A percentile compares a stretch with the other conserved stretches of the same genome.
Conservation (phyloP, 208 protist species). For the Angomonas ambiguus region DNA sequence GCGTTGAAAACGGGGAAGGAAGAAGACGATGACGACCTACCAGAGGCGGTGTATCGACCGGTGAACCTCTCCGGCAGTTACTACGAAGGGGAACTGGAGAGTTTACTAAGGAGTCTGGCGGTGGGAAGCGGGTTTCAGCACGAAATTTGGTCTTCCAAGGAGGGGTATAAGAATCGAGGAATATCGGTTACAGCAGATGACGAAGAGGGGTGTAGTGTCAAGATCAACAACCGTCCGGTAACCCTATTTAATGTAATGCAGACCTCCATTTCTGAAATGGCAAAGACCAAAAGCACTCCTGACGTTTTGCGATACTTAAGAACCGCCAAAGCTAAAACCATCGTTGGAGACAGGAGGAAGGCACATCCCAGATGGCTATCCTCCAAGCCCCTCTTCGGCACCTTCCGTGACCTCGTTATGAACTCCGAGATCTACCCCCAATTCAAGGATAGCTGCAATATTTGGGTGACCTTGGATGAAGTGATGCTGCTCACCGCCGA, state of each 20-base stretch:
- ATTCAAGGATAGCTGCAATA: slow-evolving; percentile 1
- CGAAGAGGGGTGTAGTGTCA: slow-evolving; percentile 20
- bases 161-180: slow-evolving; percentile 15
- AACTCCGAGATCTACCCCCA: background rate
- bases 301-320: no score
- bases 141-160: slow-evolving; percentile 35
- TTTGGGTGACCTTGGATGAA: slow-evolving; percentile 35
- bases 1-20: background rate
- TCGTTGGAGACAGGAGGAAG: background rate
- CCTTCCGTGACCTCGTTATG: background rate
- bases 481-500: slow-evolving; percentile 17
- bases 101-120: slow-evolving; percentile 14
- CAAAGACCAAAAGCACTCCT: no score
- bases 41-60: background rate
- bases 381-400: background rate
- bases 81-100: slow-evolving; percentile 28
- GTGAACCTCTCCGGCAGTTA: background rate
- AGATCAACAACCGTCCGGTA: slow-evolving; percentile 6
- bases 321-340: background rate
- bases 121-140: slow-evolving; percentile 26
- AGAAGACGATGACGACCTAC: background rate
- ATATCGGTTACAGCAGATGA: slow-evolving; percentile 17
- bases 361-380: background rate
- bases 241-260: slow-evolving; percentile 61
- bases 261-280: no score